These are phyloP conservation scores for Udeniomyces megalosporus DNA, from an alignment of 768 basidiomycete species.

Conservation along the genomic window DNA sequence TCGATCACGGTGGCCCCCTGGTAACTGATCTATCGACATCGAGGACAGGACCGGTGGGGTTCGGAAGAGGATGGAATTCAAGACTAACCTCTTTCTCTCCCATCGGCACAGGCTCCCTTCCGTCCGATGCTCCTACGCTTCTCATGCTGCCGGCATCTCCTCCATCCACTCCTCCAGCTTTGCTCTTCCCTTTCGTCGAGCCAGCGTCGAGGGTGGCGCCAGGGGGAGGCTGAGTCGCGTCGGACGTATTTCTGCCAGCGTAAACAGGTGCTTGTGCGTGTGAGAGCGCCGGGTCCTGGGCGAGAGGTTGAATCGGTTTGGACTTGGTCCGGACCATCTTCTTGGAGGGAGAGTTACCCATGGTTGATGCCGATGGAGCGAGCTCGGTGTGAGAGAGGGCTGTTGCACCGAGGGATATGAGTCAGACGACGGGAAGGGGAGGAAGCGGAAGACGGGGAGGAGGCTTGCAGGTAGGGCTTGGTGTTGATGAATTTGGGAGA, in stretches of 20 bases:
- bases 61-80: neutral
- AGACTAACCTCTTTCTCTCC: conserved; percentile 11
- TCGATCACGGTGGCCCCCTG: too few relatives aligned
- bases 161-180: neutral
- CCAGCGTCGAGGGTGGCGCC: neutral
- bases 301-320: conserved; percentile 11
- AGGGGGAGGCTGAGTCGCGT: neutral
- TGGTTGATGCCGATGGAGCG: neutral
- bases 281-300: conserved; percentile 5
- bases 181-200: neutral
- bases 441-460: too few relatives aligned
- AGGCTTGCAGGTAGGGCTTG: too few relatives aligned
- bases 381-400: too few relatives aligned
- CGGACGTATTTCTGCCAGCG: neutral
- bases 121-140: neutral
- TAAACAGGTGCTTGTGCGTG: conserved; percentile 9
- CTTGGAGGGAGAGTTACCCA: conserved; percentile 15
- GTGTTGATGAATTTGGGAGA: too few relatives aligned
- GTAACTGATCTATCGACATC: too few relatives aligned
- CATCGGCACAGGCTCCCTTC: neutral
- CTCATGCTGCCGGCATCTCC: neutral
- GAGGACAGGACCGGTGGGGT: too few relatives aligned
- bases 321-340: conserved; percentile 15
- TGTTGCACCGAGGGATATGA: too few relatives aligned
- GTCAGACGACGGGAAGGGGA: too few relatives aligned